These are phyloP conservation scores for Solanum medicagineum DNA, from an alignment of 257 asterid genomes.

Conservation along the genomic window DNA sequence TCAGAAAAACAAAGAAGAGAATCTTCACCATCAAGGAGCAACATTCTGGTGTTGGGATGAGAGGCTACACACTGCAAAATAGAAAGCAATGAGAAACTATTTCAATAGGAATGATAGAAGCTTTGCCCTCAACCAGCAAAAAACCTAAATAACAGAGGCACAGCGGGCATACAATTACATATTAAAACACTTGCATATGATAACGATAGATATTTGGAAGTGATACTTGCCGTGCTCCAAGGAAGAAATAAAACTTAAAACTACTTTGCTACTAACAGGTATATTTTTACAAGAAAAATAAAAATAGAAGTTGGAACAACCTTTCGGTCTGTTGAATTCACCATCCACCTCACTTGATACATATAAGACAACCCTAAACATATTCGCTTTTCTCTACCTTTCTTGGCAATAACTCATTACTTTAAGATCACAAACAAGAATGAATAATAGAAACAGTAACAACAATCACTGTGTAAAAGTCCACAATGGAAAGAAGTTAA, in stretches of 20 bases:
- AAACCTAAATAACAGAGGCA: not conserved
- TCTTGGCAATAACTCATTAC: not conserved
- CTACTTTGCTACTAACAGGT: not conserved
- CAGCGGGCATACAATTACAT: not conserved
- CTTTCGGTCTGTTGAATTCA: not conserved
- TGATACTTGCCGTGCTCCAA: not conserved
- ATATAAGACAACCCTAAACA: not conserved
- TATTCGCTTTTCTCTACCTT: not conserved
- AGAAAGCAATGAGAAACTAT: not conserved
- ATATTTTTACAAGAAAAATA: not conserved
- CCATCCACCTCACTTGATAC: not conserved
- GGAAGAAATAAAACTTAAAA: not conserved
- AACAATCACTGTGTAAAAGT: not conserved
- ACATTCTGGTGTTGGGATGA: slow-evolving; percentile 16
- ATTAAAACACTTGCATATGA: not conserved
- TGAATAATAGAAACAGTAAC: not conserved
- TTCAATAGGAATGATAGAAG: not conserved
- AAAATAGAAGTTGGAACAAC: not conserved
- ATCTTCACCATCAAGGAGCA: slow-evolving; percentile 10
- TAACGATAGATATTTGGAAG: not conserved
- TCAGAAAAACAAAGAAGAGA: not conserved
- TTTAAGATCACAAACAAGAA: not conserved
- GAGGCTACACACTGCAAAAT: slow-evolving; percentile 25
- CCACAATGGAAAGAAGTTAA: not conserved
- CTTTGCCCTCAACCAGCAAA: not conserved